These are phyloP conservation scores for Penicillium canescens DNA, from an alignment of 495 filamentous ascomycete genomes.

Conservation along the genomic window DNA sequence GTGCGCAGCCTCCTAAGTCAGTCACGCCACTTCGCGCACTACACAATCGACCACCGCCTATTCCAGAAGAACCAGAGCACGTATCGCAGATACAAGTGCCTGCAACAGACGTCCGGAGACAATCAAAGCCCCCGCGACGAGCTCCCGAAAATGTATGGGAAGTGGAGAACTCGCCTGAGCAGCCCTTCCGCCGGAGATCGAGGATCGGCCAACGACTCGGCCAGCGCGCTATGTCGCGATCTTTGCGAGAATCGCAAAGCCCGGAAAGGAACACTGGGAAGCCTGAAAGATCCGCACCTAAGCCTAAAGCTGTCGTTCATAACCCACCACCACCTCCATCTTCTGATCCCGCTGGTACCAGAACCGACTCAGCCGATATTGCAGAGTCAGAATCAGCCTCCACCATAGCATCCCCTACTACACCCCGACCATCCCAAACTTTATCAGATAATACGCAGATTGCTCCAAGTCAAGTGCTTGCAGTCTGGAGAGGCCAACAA, in stretches of 20 bases:
- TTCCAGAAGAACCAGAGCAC: constrained; percentile 12
- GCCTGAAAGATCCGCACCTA: constrained; percentile 5
- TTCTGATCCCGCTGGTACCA: constrained; percentile 17
- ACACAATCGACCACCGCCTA: constrained; percentile 4
- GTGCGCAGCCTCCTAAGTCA: constrained; percentile 17
- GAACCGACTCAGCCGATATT: constrained; percentile 13
- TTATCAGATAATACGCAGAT: constrained; percentile 18
- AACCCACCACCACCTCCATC: constrained; percentile 10
- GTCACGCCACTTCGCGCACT: constrained; percentile 8
- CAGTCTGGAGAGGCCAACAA: constrained; percentile 50
- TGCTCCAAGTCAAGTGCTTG: constrained; percentile 50
- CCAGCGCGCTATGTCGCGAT: constrained; percentile 10
- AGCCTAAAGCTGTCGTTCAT: constrained; percentile 9
- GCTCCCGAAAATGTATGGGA: constrained; percentile 38
- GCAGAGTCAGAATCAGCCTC: constrained; percentile 8
- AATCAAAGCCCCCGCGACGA: constrained; percentile 27
- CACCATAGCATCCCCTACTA: constrained; percentile 12
- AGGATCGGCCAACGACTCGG: constrained; percentile 13
- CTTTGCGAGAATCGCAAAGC: constrained; percentile 9
- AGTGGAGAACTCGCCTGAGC: constrained; percentile 34
- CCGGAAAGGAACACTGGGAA: constrained; percentile 3
- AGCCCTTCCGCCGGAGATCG: constrained; percentile 26
- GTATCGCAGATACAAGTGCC: constrained; percentile 11
- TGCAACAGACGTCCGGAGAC: constrained; percentile 14
- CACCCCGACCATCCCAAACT: constrained; percentile 4